Percentiles rank a stretch among this genome's conserved stretches.
Conservation (phyloP, 805 yeast species). For the Candida cerambycidarum region DNA sequence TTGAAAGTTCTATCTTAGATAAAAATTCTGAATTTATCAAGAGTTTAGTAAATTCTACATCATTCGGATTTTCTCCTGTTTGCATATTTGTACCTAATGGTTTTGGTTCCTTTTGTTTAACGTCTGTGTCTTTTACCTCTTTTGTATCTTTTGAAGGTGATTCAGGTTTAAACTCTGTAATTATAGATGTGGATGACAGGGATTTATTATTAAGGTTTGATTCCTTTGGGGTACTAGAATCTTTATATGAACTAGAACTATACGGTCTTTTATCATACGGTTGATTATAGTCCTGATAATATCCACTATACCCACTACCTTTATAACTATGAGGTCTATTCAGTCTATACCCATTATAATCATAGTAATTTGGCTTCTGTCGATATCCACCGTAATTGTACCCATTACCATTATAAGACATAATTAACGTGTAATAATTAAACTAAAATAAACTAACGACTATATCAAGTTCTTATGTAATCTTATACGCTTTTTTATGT, state of each 20-base stretch:
- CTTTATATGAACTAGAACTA: background rate
- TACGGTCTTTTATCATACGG: slow-evolving; percentile 2
- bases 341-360: slow-evolving; percentile 5
- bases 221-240: background rate
- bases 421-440: background rate
- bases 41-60: slow-evolving; percentile 28
- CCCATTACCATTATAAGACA: slow-evolving; percentile 7
- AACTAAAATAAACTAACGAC: background rate
- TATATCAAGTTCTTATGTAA: background rate
- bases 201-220: background rate
- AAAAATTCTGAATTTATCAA: slow-evolving; percentile 27
- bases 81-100: slow-evolving; percentile 30
- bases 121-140: slow-evolving; percentile 40
- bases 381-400: slow-evolving; percentile 8
- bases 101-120: background rate
- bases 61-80: slow-evolving; percentile 34
- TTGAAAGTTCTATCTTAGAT: slow-evolving; percentile 5
- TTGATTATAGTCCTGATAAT: slow-evolving; percentile 1
- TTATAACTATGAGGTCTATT: slow-evolving; percentile 1
- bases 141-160: background rate
- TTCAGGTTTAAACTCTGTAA: background rate
- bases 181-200: background rate
- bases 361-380: slow-evolving; percentile 2
- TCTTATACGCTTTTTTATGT: no score
- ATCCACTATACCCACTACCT: background rate